Conservation (phyloP, 202 grass and related monocot genomes). For the Setaria viridis region DNA sequence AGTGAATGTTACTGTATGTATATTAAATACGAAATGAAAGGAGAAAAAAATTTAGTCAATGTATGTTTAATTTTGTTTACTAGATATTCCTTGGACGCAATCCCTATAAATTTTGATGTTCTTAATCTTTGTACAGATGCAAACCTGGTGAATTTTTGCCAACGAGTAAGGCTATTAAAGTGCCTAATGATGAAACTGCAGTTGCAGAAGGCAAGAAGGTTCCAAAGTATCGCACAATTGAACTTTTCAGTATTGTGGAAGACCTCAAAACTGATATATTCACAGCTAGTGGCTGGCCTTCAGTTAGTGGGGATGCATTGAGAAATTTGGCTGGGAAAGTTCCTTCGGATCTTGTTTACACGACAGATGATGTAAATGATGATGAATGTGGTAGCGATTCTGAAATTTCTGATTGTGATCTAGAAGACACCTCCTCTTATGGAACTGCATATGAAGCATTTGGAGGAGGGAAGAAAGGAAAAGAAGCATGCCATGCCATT, state of each 20-base stretch:
- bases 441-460: constrained; percentile 91
- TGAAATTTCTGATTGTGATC: constrained; percentile 49
- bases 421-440: constrained; percentile 57
- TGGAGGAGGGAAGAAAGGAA: constrained; percentile 83
- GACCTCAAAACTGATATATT: constrained; percentile 72
- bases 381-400: constrained; percentile 42
- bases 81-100: constrained; percentile 31
- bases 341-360: constrained; percentile 60
- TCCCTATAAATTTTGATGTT: constrained; percentile 31
- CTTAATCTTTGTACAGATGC: constrained; percentile 53
- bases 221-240: constrained; percentile 82
- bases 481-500: constrained; percentile 92
- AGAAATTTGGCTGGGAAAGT: constrained; percentile 84
- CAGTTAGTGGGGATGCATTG: constrained; percentile 74
- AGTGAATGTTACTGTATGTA: background rate
- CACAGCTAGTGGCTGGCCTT: constrained; percentile 93
- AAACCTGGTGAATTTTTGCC: constrained; percentile 78
- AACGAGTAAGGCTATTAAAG: constrained; percentile 69
- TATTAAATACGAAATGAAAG: constrained; percentile 1
- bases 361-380: constrained; percentile 50
- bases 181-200: constrained; percentile 67
- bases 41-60: background rate
- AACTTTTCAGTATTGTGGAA: constrained; percentile 71
- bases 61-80: constrained; percentile 18
- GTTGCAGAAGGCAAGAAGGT: constrained; percentile 70